phyloP scores from a whole-genome alignment of 1,284 basidiomycete genomes.

The Cutaneotrichosporon dermatis region DNA sequence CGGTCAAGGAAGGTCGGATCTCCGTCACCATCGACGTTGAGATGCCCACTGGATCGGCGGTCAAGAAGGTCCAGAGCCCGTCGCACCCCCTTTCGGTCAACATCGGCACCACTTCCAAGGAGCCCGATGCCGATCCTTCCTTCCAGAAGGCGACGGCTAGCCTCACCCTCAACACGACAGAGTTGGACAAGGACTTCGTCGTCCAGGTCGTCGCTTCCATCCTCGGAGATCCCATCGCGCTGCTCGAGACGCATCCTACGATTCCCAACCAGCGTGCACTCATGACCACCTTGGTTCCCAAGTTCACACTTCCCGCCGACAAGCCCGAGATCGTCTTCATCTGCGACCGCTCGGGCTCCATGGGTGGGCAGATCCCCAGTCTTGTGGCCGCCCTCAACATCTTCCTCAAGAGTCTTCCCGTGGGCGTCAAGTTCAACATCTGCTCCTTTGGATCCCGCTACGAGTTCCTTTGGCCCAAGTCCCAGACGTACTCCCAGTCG shows the following conservation, averaged over 20 bases:
- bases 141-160: constrained; percentile 9
- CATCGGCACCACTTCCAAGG: constrained; percentile 13
- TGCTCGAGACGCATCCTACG: constrained; percentile 20
- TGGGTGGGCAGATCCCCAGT: constrained; percentile 21
- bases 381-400: constrained; percentile 16
- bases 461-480: constrained; percentile 13
- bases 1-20: background rate
- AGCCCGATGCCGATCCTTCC: constrained; percentile 2
- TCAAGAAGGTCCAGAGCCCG: constrained; percentile 18
- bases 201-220: constrained; percentile 19
- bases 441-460: constrained; percentile 21
- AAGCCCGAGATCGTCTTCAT: constrained; percentile 29
- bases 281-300: constrained; percentile 15
- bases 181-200: constrained; percentile 25
- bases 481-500: constrained; percentile 8
- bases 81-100: constrained; percentile 17
- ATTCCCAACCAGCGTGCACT: constrained; percentile 9
- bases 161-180: background rate
- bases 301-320: constrained; percentile 6
- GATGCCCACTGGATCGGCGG: constrained; percentile 9
- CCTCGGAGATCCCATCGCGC: constrained; percentile 21
- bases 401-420: constrained; percentile 25
- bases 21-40: constrained; percentile 14
- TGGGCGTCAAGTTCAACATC: constrained; percentile 27
- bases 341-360: constrained; percentile 29